A percentile compares a stretch with the other conserved stretches of the same genome.
These are phyloP conservation scores for Phytophthora constricta DNA, from an alignment of 352 stramenopile genomes.

Conservation along the genomic window DNA sequence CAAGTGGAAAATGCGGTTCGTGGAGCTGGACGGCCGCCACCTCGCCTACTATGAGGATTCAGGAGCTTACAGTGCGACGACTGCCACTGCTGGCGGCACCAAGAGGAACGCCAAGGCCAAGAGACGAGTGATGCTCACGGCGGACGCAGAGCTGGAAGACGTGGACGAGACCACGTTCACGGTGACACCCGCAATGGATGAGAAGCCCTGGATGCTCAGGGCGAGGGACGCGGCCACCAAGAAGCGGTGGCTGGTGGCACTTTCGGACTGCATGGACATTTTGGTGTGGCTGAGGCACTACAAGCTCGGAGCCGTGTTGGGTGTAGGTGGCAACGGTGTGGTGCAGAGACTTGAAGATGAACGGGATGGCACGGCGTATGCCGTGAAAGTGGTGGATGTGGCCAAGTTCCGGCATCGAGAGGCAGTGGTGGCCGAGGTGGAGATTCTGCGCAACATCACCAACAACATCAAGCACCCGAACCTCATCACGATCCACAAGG, in stretches of 20 bases:
- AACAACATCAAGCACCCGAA: slow-evolving; percentile 83
- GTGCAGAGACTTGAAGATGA: slow-evolving; percentile 72
- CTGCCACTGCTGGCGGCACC: slow-evolving; percentile 12
- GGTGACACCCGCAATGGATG: slow-evolving; percentile 49
- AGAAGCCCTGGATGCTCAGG: slow-evolving; percentile 73
- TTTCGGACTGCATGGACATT: slow-evolving; percentile 83
- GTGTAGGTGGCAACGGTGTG: slow-evolving; percentile 78
- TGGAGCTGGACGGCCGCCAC: slow-evolving; percentile 76
- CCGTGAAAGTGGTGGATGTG: slow-evolving; percentile 81
- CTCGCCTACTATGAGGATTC: slow-evolving; percentile 71
- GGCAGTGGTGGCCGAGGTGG: slow-evolving; percentile 73
- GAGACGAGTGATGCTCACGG: slow-evolving; percentile 64
- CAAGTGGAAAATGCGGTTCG: slow-evolving; percentile 78
- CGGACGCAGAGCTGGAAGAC: slow-evolving; percentile 58
- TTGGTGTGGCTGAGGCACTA: slow-evolving; percentile 80
- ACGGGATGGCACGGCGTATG: slow-evolving; percentile 56
- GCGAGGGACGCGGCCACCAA: slow-evolving; percentile 58
- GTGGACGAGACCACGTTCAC: slow-evolving; percentile 64
- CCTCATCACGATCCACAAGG: slow-evolving; percentile 82
- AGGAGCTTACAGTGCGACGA: slow-evolving; percentile 21
- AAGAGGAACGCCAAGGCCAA: slow-evolving; percentile 42
- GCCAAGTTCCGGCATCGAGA: slow-evolving; percentile 79
- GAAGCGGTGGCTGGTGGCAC: slow-evolving; percentile 63
- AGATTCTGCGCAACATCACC: slow-evolving; percentile 84
- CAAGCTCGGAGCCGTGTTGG: slow-evolving; percentile 63